A percentile compares a stretch with the other conserved stretches of the same genome.
These are phyloP conservation scores for Puccinia hordei DNA, from an alignment of 1,284 basidiomycete genomes.

Conservation along the genomic window DNA sequence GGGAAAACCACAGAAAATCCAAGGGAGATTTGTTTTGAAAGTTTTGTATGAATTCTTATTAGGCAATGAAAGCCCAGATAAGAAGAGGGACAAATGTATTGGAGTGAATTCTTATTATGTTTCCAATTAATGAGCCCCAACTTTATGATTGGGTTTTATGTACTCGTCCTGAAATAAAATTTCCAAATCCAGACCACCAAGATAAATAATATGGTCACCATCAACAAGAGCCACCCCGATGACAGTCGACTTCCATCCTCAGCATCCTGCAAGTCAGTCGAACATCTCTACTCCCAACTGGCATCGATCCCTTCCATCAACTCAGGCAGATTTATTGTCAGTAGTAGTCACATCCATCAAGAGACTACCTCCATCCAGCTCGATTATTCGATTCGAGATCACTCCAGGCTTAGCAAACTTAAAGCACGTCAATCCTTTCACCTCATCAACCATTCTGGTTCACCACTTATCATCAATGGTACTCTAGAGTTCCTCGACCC, in stretches of 20 bases:
- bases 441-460: not conserved
- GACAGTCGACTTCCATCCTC: not conserved
- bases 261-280: not conserved
- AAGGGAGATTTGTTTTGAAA: too few relatives aligned
- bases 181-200: too few relatives aligned
- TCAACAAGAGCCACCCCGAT: not conserved
- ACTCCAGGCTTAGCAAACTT: conserved; percentile 15
- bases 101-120: too few relatives aligned
- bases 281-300: conserved; percentile 17
- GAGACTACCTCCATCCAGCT: conserved; percentile 7
- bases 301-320: conserved; percentile 37
- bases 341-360: not conserved
- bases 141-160: too few relatives aligned
- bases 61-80: too few relatives aligned
- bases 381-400: conserved; percentile 31
- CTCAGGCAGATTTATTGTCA: conserved; percentile 20
- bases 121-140: too few relatives aligned
- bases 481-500: conserved; percentile 3
- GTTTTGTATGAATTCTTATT: too few relatives aligned
- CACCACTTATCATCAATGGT: not conserved
- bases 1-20: too few relatives aligned
- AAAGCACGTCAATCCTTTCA: conserved; percentile 29
- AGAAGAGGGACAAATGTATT: too few relatives aligned
- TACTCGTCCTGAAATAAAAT: too few relatives aligned
- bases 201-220: not conserved